A percentile compares a stretch with the other conserved stretches of the same genome.
Conservation (phyloP, 305 asterid species). For the Fraxinus angustifolia region DNA sequence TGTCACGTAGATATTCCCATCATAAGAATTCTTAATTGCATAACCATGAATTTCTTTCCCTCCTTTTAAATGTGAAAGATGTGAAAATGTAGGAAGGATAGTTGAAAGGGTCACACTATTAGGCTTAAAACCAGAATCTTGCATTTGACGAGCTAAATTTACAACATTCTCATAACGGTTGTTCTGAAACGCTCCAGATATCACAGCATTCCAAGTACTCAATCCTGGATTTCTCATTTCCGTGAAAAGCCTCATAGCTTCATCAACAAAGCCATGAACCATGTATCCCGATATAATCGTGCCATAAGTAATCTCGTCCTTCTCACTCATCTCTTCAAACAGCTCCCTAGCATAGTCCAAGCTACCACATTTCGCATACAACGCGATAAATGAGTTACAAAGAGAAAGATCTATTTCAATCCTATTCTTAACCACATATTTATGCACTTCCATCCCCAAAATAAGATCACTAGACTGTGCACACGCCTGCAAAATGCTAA, state of each 20-base stretch:
- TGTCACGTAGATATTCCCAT: conserved; percentile 58
- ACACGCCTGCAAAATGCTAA: conserved; percentile 74
- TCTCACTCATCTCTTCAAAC: conserved; percentile 71
- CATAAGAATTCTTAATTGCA: conserved; percentile 46
- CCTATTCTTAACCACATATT: conserved; percentile 43
- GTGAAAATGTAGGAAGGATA: conserved; percentile 61
- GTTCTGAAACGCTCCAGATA: conserved; percentile 79
- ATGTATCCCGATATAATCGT: conserved; percentile 79
- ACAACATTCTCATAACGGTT: conserved; percentile 43
- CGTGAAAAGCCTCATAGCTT: conserved; percentile 56
- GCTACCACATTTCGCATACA: conserved; percentile 88
- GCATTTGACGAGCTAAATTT: conserved; percentile 60
- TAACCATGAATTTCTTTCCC: conserved; percentile 78
- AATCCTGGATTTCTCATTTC: conserved; percentile 52
- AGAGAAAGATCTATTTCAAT: conserved; percentile 61
- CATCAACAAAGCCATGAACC: conserved; percentile 64
- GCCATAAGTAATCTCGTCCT: conserved; percentile 72
- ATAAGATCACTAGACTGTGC: conserved; percentile 72
- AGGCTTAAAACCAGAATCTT: conserved; percentile 44
- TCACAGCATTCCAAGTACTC: conserved; percentile 82
- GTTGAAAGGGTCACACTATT: conserved; percentile 67
- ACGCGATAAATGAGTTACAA: conserved; percentile 56
- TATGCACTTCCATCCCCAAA: conserved; percentile 69
- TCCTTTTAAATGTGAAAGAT: conserved; percentile 51
- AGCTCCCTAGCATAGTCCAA: conserved; percentile 74